Evolutionary conservation across 1,284 basidiomycete species (phyloP), one percentile per base, ranked within the genome.

Genomic region (Apiotrichum montevideense): DNA sequence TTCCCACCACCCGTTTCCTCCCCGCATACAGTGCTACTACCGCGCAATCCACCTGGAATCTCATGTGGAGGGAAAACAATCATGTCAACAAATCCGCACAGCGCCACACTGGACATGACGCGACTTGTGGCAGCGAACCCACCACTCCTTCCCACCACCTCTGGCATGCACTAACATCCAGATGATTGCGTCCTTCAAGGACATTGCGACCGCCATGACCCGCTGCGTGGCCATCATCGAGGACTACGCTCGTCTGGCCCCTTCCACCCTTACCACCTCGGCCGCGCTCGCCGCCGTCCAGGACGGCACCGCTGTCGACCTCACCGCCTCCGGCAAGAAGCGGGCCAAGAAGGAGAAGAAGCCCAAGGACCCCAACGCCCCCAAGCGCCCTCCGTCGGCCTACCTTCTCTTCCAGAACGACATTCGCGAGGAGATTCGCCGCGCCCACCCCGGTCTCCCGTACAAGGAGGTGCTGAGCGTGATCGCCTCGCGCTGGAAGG

Each of bases 371-470:
- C 92, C 92, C 39, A 87, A 92, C 73, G 91, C 91, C 57, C 95
- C 95, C 44, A 97, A 96, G 77, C 86, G 92, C 14, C 92, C 95
- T 33, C 83, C 93, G 21, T 91, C 90, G 15, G 93, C 93, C 15
- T 98, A 97, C 80, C 85, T 98, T 72, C 81, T 96, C 66, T 98
- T 88, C 82, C 95, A 97, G 77, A 97, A 97, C 74, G 87, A 90
- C 45, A 82, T 93, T 58, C 86, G 93, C 68, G 83, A 85, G 61
- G 78, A 83, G 62, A 64, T 76, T 42, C 61, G 66, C 46, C 79
- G 79, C 48, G 77, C 81, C 64, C 79, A 88, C 72, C 87, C 88
- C 3, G 77, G 78, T 9, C 77, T 90, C 58, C 76, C 82, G 44
- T 86, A 94, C 71, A 77, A 82, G 54, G 90, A 94, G 61, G 77